A percentile compares a stretch with the other conserved stretches of the same genome.
Evolutionary conservation across 768 basidiomycete genomes (phyloP).

Genomic region (Symmetrospora coprosmae): DNA sequence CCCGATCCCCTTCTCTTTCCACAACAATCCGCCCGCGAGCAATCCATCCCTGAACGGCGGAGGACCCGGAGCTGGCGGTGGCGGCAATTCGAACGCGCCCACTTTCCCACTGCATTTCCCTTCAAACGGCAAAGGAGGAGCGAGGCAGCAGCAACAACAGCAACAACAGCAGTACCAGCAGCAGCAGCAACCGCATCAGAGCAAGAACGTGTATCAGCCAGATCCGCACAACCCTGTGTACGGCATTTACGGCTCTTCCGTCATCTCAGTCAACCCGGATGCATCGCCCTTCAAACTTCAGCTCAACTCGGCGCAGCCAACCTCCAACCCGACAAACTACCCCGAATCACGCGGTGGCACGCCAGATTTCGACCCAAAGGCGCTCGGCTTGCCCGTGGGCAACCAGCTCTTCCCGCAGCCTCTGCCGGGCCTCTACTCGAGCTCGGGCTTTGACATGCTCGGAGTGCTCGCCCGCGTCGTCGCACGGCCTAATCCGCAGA

Average conservation of each 20-base stretch:
- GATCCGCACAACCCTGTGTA: constrained; percentile 26
- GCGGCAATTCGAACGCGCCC: too few relatives aligned
- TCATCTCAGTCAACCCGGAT: constrained; percentile 23
- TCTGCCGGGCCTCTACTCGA: constrained; percentile 54
- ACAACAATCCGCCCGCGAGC: too few relatives aligned
- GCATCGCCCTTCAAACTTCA: constrained; percentile 6
- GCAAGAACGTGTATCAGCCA: constrained; percentile 8
- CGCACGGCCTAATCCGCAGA: constrained; percentile 55
- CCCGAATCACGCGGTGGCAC: constrained; percentile 1
- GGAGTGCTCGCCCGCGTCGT: constrained; percentile 65
- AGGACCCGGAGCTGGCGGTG: not conserved
- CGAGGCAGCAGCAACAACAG: constrained; percentile 5
- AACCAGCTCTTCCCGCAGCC: constrained; percentile 22
- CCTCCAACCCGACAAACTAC: not conserved
- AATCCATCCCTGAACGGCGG: too few relatives aligned
- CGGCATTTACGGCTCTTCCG: constrained; percentile 29
- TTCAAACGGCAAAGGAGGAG: too few relatives aligned
- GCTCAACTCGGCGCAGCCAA: not conserved
- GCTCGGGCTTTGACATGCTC: constrained; percentile 79
- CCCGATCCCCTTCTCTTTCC: not conserved
- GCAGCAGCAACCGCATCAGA: constrained; percentile 6
- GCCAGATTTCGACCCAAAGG: constrained; percentile 26
- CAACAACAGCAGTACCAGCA: not conserved
- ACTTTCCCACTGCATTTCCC: too few relatives aligned
- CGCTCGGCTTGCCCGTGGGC: constrained; percentile 25